These are phyloP conservation scores for Fusarium pseudoanthophilum DNA, from an alignment of 2,329 filamentous ascomycete genomes.

Conservation along the genomic window DNA sequence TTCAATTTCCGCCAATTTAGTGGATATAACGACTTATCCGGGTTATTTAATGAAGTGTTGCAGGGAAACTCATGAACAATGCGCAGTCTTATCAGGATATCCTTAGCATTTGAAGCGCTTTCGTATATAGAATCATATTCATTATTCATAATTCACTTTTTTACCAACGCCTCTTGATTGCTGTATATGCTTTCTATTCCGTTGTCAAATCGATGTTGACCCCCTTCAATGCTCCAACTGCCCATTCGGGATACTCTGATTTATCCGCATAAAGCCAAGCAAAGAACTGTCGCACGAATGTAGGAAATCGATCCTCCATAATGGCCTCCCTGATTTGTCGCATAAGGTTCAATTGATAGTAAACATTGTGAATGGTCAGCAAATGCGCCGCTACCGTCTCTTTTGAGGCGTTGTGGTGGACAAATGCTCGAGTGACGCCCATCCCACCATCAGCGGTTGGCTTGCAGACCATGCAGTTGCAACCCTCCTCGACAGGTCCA, in stretches of 20 bases:
- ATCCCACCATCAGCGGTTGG: slow-evolving; percentile 74
- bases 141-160: slow-evolving; percentile 22
- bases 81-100: slow-evolving; percentile 9
- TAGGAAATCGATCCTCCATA: slow-evolving; percentile 81
- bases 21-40: slow-evolving; percentile 35
- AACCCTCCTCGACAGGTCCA: slow-evolving; percentile 82
- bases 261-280: slow-evolving; percentile 69
- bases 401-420: slow-evolving; percentile 91
- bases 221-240: slow-evolving; percentile 77
- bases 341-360: slow-evolving; percentile 91
- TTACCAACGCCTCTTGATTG: slow-evolving; percentile 11
- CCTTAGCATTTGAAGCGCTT: slow-evolving; percentile 21
- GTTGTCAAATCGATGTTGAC: slow-evolving; percentile 77
- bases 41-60: slow-evolving; percentile 39
- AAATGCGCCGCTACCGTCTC: slow-evolving; percentile 90
- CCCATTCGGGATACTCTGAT: slow-evolving; percentile 84
- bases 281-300: slow-evolving; percentile 84
- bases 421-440: slow-evolving; percentile 86
- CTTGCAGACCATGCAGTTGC: slow-evolving; percentile 82
- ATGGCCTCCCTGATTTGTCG: slow-evolving; percentile 78
- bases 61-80: slow-evolving; percentile 17
- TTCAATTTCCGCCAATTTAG: slow-evolving; percentile 8
- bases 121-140: slow-evolving; percentile 40
- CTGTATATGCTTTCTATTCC: slow-evolving; percentile 26
- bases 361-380: slow-evolving; percentile 94